Base-by-base conservation (phyloP, 2,329 filamentous ascomycete genomes). In the Epichloe coenophiala region DNA sequence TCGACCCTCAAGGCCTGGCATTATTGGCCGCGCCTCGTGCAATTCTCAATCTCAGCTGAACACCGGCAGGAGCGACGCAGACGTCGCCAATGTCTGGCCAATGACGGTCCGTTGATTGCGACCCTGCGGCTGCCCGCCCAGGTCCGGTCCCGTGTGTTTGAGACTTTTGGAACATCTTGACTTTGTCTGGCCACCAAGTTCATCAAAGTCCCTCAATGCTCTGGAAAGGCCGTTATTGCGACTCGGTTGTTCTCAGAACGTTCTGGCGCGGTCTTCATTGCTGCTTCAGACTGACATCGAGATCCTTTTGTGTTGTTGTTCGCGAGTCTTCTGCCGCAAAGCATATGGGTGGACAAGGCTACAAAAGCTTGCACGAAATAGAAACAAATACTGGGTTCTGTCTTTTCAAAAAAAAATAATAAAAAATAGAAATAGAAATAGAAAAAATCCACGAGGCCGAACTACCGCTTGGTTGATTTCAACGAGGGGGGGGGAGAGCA, bases 71-170 rank as follows among this genome's bases (percentile, higher is more conserved):
- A 41, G 37, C 42, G 31, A 46, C 27, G 37, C 42, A 47, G 15
- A 43, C 19, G 47, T 42, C 35, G 37, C n/a, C 43, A 44, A n/a
- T 23, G 43, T 45, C 21, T 45, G 41, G 27, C 51, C 51, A 45
- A 53, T 53, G 21, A 48, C 41, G 33, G 40, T n/a, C 12, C 11
- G 13, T n/a, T 53, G 21, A 50, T 48, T 47, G 48, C 23, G 36
- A 47, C 19, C 36, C 45, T 19, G 31, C 41, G 23, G n/a, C 36
- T 36, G 35, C 45, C 36, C 33, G 36, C 31, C 47, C 31, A 51
- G 17, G 2, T 23, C n/a, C 13, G 19, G 33, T 15, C 12, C 5
- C 11, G 36, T 15, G 15, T 37, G 19, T 13, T 33, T 38, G 23
- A 17, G 11, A 21, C 8, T 17, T 27, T 7, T 21, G 6, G 4